Evolutionary conservation across 345 rosid species (phyloP).

Genomic region (Lepidium didymum): DNA sequence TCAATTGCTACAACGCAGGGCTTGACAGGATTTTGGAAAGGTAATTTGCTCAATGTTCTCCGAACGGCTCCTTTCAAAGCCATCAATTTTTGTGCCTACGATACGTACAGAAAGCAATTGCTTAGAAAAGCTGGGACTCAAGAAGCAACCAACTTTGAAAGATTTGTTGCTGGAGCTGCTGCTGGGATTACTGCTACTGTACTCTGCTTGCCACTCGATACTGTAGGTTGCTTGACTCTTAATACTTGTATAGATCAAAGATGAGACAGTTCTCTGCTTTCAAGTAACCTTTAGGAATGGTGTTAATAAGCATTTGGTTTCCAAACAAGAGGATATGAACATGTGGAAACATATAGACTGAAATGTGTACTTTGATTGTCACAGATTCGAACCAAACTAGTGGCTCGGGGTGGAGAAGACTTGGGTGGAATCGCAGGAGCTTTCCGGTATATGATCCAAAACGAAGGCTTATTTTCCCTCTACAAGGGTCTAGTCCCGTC

Average conservation of each 20-base stretch:
- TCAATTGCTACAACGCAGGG: slow-evolving; percentile 60
- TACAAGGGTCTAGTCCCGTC: slow-evolving; percentile 87
- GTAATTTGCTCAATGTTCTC: slow-evolving; percentile 82
- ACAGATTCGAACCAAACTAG: slow-evolving; percentile 76
- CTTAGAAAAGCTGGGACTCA: slow-evolving; percentile 55
- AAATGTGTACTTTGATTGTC: neutral
- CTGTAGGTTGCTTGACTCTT: slow-evolving; percentile 41
- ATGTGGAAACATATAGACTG: slow-evolving; percentile 1
- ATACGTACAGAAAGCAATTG: slow-evolving; percentile 65
- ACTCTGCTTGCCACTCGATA: slow-evolving; percentile 91
- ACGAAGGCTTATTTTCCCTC: slow-evolving; percentile 83
- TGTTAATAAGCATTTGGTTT: neutral
- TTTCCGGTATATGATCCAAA: slow-evolving; percentile 66
- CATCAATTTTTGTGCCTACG: slow-evolving; percentile 88
- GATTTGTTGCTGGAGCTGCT: slow-evolving; percentile 89
- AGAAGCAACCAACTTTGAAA: slow-evolving; percentile 74
- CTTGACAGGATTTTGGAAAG: slow-evolving; percentile 88
- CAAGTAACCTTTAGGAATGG: neutral
- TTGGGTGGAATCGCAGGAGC: slow-evolving; percentile 76
- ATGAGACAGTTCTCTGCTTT: neutral
- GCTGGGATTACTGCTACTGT: slow-evolving; percentile 91
- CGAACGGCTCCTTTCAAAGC: slow-evolving; percentile 95
- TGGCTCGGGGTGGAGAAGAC: slow-evolving; percentile 94
- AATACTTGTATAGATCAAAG: neutral
- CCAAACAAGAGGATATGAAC: neutral